Evolutionary conservation across 129 eudicot species (phyloP), one percentile per base, ranked within the genome.

Genomic region (Centaurea solstitialis): DNA sequence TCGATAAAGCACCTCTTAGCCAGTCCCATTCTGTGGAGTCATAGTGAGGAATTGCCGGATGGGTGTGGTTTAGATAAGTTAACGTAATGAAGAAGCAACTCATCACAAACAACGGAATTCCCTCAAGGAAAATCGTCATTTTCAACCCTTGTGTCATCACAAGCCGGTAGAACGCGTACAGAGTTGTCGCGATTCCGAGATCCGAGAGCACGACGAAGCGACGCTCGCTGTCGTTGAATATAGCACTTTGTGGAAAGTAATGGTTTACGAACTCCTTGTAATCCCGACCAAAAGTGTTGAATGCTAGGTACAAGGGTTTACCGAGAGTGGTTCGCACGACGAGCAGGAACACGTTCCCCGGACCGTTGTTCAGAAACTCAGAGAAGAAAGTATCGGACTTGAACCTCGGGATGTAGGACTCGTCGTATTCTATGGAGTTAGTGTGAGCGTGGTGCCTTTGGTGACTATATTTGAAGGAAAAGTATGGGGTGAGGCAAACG

Each of bases 21-120:
- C 87, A 83, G 53, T 83, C 87, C 87, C 83, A 83, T 57, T 83
- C 87, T 0, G 82, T 70, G 26, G 70, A 38, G 15, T 83, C 82
- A 11, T 83, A 83, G 62, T 78, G 87, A 0, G 87, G 71, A 4
- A 83, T 62, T 0, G 76, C 57, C 0, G 82, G 82, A 24, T 83
- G 87, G 1, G 80, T 53, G 76, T 83, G 87, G 68, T 83, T 80
- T 15, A 78, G 73, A 38, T 78, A 83, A 0, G 83, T 83, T 38
- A 83, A 68, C 0, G 61, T 18, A 22, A 83, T 71, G 15, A 83
- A 76, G 50, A 83, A 78, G 1, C 77, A 59, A 21, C 79, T 81
- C 69, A 70, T 43, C 0, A 78, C 83, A 21, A 78, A 68, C 15
- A 83, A 66, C 4, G 64, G 83, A 4, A 78, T 45, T 6, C 74